Evolutionary conservation across 495 filamentous ascomycete species (phyloP), one percentile per base, ranked within the genome.

Genomic region (Geopyxis carbonaria): DNA sequence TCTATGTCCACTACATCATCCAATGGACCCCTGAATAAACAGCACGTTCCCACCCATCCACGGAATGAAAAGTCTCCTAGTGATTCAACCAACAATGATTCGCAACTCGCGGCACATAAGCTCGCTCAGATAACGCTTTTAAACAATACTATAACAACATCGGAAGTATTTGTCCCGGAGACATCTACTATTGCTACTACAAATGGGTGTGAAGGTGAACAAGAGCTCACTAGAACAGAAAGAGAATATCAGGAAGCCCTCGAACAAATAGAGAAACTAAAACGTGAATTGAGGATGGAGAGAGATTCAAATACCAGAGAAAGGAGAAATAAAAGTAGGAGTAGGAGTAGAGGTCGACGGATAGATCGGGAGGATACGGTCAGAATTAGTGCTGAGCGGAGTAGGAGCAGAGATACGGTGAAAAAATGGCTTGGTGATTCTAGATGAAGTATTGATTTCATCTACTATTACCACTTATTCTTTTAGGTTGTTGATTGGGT

Each of bases 141-240:
- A 21, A 39, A 39, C 19, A 39, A 19, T 2, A 39, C 36, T 22
- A 39, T 25, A 28, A 39, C 36, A 7, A 21, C 20, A 7, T 22
- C 28, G 22, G 16, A 25, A 29, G 22, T 39, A 15, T 15, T 10
- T 14, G 13, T 25, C 5, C 29, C 29, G 9, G 29, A 9, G 28
- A 20, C 37, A 2, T n/a, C 13, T 5, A 32, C 38, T 20, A 15
- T 18, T 2, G 25, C 18, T 22, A 18, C 16, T 23, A 18, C 37
- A 30, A 14, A 10, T 25, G 8, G 7, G 22, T 10, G 6, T 16
- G 13, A 7, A 13, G 25, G 7, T 7, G 38, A 23, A n/a, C 28
- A 33, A 18, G 50, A 53, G 23, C 38, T 53, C 8, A 53, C 47
- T 2, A 53, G 50, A 24, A 53, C 50, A n/a, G 50, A 53, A 24